phyloP scores from a whole-genome alignment of 257 asterid genomes.

The Henckelia pumila region DNA sequence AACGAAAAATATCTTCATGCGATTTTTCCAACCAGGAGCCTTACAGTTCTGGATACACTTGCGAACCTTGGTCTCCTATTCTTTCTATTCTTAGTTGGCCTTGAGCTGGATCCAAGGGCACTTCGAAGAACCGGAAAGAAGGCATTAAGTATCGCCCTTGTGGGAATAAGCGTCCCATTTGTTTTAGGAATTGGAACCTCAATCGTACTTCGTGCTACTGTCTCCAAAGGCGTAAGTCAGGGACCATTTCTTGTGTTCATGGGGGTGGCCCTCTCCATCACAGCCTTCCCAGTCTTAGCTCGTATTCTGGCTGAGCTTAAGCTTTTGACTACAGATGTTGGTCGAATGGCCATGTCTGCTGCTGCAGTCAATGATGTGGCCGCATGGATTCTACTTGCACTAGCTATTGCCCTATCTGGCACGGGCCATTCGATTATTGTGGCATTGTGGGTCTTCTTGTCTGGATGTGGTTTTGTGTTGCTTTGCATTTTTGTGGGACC shows the following conservation, averaged over 20 bases:
- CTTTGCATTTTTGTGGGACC: constrained; percentile 10
- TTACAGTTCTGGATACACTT: constrained; percentile 36
- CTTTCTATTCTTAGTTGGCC: constrained; percentile 37
- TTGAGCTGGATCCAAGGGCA: constrained; percentile 31
- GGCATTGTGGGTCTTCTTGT: constrained; percentile 9
- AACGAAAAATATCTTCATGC: constrained; percentile 7
- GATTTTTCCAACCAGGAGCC: constrained; percentile 30
- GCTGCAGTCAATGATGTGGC: constrained; percentile 20
- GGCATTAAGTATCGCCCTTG: constrained; percentile 32
- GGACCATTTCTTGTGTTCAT: constrained; percentile 36
- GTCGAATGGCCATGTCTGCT: constrained; percentile 23
- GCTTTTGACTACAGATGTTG: constrained; percentile 15
- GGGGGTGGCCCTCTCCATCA: constrained; percentile 31
- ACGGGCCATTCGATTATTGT: neutral
- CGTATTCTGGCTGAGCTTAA: constrained; percentile 24
- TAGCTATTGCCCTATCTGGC: constrained; percentile 12
- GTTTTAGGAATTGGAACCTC: constrained; percentile 32
- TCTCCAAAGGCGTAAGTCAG: constrained; percentile 24
- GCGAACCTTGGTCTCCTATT: constrained; percentile 37
- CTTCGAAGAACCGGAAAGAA: constrained; percentile 27
- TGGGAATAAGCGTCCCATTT: constrained; percentile 35
- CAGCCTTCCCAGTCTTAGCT: constrained; percentile 22
- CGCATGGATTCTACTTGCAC: constrained; percentile 15
- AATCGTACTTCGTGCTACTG: constrained; percentile 23
- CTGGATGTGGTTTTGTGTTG: neutral